Percentiles rank a stretch among this genome's conserved stretches.
Conservation (phyloP, 192 early-diverging fungal species). For the Borealophlyctis nickersoniae region DNA sequence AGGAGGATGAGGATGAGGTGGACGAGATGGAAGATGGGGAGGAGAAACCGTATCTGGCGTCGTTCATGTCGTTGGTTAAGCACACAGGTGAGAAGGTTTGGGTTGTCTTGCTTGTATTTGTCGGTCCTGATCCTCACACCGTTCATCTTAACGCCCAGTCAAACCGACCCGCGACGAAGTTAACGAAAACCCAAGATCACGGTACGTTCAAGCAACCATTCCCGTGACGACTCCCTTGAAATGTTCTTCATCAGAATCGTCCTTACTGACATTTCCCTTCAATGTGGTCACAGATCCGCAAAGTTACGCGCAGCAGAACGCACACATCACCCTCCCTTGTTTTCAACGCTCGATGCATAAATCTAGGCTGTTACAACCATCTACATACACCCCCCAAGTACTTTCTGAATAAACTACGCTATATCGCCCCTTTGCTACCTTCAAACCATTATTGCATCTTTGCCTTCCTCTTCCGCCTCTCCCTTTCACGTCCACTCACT, state of each 20-base stretch:
- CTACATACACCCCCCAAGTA: no score
- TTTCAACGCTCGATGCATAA: no score
- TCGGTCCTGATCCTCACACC: no score
- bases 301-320: conserved; percentile 34
- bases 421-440: no score
- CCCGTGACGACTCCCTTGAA: background rate
- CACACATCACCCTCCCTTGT: conserved; percentile 16
- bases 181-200: conserved; percentile 51
- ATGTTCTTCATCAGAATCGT: background rate
- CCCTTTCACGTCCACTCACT: no score
- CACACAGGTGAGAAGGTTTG: conserved; percentile 1
- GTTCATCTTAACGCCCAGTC: conserved; percentile 26
- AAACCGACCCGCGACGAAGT: conserved; percentile 49
- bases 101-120: conserved; percentile 14
- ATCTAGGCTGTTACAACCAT: no score
- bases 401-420: no score
- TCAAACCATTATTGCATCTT: no score
- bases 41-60: background rate
- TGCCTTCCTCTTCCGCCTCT: no score
- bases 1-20: conserved; percentile 11
- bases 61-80: conserved; percentile 15
- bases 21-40: conserved; percentile 1
- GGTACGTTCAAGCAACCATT: conserved; percentile 24
- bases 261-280: background rate
- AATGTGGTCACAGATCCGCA: conserved; percentile 22